Evolutionary conservation across 73 alveolate genomes (phyloP), one percentile per base, ranked within the genome.

Genomic region (Tetrahymena borealis): DNA sequence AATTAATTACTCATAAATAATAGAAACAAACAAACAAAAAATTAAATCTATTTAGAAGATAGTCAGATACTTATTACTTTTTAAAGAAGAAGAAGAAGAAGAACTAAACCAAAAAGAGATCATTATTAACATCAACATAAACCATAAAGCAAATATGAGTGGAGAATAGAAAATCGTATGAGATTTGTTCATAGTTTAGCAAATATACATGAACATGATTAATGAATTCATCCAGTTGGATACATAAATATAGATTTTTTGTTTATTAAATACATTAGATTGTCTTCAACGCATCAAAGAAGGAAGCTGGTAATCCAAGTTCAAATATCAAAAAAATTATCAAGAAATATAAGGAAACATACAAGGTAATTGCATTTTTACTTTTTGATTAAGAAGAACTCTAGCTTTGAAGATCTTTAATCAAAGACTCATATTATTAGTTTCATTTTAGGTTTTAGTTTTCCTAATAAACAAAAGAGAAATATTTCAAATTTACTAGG

Each of bases 291-390:
- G 93, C 91, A 32, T 90, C 79, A 39, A 93, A 93, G 91, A 93
- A 93, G 77, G 95, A 93, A 90, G 41, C 40, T 79, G 95, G 95
- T 39, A 15, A 39, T 36, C 95, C 95, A 5, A 85, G 93, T 33
- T 39, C 60, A 24, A 93, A 93, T 42, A 79, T 39, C 90, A 93
- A 93, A 43, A 93, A 93, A 91, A 40, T 93, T 85, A 37, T 93
- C 36, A 93, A 93, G 78, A 93, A 93, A 90, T 93, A 93, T 42
- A 93, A 93, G 60, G 93, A 92, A 38, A 38, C 38, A 79, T 93
- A 93, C 39, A 93, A 93, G 78, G 95, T 93, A 60, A 60, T 60
- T 24, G 85, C n/a, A 35, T 60, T 60, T n/a, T n/a, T 60, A 60
- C 2, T 15, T 60, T 60, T 24, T 60, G n/a, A 60, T 60, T 3